A percentile compares a stretch with the other conserved stretches of the same genome.
These are phyloP conservation scores for Tuber microsphaerosporum DNA, from an alignment of 495 filamentous ascomycete genomes.

Conservation along the genomic window DNA sequence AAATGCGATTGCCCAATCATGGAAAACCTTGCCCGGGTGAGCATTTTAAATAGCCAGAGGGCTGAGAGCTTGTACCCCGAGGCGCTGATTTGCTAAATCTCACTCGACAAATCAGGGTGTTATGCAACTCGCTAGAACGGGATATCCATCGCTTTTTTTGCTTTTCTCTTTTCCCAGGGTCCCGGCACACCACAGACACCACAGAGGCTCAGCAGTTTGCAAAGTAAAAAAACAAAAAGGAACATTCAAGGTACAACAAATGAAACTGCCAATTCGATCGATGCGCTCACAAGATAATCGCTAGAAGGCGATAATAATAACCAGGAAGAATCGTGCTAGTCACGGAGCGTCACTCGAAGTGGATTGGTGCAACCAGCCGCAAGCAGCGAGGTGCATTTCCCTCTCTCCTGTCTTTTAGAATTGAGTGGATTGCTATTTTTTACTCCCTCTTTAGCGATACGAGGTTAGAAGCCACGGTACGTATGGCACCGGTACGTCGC, in stretches of 20 bases:
- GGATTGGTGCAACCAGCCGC: not conserved
- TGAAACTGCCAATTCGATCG: not conserved
- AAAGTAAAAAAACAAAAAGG: not conserved
- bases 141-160: not conserved
- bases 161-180: not conserved
- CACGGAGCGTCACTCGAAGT: conserved; percentile 1
- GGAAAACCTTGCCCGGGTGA: not conserved
- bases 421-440: not conserved
- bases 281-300: not conserved
- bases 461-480: not conserved
- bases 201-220: not conserved
- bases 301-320: not conserved
- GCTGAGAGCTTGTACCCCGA: not conserved
- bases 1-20: conserved; percentile 5
- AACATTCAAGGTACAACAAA: not conserved
- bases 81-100: not conserved
- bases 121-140: not conserved
- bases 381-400: not conserved
- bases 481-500: not conserved
- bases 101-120: conserved; percentile 1
- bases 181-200: not conserved
- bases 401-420: not conserved
- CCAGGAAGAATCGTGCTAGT: not conserved
- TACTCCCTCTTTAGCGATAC: not conserved
- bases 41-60: conserved; percentile 6